Conservation (phyloP, 192 early-diverging fungal species). For the Backusella liffmaniae region DNA sequence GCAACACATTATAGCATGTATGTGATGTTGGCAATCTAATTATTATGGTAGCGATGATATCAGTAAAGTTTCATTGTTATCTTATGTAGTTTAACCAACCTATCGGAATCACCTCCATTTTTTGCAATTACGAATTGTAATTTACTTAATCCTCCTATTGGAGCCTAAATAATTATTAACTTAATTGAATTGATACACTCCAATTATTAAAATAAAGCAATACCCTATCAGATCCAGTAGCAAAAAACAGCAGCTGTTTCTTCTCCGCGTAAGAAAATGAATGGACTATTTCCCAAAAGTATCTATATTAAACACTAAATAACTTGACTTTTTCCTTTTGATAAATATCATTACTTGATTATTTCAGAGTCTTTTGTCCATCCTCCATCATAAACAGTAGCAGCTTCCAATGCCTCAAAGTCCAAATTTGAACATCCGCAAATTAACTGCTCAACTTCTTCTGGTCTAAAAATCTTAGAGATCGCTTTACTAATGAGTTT, state of each 20-base stretch:
- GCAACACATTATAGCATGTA: conserved; percentile 90
- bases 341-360: conserved; percentile 47
- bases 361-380: conserved; percentile 61
- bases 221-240: conserved; percentile 89
- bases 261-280: conserved; percentile 81
- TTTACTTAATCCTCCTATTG: conserved; percentile 83
- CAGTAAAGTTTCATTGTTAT: not conserved
- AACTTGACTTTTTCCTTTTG: not conserved
- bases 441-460: conserved; percentile 87
- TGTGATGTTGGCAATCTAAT: conserved; percentile 85
- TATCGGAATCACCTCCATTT: conserved; percentile 80
- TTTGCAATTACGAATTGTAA: conserved; percentile 84
- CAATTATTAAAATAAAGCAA: not conserved
- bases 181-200: not conserved
- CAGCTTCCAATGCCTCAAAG: conserved; percentile 74
- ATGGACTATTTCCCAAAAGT: conserved; percentile 88
- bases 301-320: conserved; percentile 27
- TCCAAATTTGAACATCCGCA: conserved; percentile 85
- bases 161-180: conserved; percentile 33
- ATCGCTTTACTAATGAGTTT: not conserved
- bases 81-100: conserved; percentile 16
- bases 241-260: conserved; percentile 86
- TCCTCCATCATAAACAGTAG: conserved; percentile 86
- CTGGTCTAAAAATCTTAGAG: conserved; percentile 72
- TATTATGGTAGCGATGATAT: not conserved